Conservation (phyloP, 352 stramenopile genomes). For the Globisporangium middletonii region DNA sequence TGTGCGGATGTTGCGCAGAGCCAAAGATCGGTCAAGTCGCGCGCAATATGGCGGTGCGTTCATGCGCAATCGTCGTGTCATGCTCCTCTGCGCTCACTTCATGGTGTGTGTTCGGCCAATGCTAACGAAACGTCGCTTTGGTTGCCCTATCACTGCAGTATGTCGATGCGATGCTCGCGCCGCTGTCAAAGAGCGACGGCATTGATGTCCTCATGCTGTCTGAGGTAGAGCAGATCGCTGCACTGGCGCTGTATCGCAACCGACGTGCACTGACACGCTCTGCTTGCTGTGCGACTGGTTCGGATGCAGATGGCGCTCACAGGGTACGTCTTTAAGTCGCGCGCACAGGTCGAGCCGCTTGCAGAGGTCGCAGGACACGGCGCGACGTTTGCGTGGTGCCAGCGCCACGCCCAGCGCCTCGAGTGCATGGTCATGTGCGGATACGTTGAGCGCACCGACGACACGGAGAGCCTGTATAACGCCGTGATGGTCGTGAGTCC, state of each 20-base stretch:
- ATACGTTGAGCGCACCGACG: conserved; percentile 48
- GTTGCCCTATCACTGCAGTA: conserved; percentile 20
- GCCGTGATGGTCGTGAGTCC: conserved; percentile 78
- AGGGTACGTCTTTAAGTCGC: conserved; percentile 69
- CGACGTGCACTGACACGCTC: conserved; percentile 2
- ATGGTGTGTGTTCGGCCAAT: neutral
- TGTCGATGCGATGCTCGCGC: conserved; percentile 55
- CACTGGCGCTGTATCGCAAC: neutral
- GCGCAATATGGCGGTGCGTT: conserved; percentile 59
- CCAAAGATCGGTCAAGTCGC: conserved; percentile 59
- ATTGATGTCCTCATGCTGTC: conserved; percentile 77
- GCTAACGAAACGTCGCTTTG: neutral
- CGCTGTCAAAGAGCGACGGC: conserved; percentile 31
- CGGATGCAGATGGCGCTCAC: conserved; percentile 68
- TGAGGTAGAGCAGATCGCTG: conserved; percentile 30
- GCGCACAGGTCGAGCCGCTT: conserved; percentile 46
- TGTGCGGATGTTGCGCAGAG: conserved; percentile 25
- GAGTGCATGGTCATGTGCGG: conserved; percentile 63
- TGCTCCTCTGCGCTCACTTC: neutral
- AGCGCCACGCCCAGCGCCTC: conserved; percentile 50
- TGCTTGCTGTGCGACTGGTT: neutral
- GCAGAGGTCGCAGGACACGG: conserved; percentile 51
- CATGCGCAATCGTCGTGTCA: neutral
- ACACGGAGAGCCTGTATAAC: conserved; percentile 46
- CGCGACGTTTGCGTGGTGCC: conserved; percentile 62